These are phyloP conservation scores for Saccharomyces kudriavzevii DNA, from an alignment of 805 yeast species.

Conservation along the genomic window DNA sequence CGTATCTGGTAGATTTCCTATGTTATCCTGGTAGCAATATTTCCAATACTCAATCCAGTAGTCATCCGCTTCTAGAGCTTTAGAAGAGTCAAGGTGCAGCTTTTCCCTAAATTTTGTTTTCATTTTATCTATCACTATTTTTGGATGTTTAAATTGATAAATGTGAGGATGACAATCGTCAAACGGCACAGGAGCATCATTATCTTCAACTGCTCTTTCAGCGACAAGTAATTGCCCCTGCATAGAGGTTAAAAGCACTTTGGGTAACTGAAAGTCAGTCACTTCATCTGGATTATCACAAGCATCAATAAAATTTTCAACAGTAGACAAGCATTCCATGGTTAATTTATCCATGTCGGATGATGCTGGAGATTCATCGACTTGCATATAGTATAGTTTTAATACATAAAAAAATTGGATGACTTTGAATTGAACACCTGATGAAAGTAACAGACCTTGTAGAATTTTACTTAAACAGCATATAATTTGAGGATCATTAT, in stretches of 20 bases:
- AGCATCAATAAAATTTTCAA: constrained; percentile 6
- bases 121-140: constrained; percentile 8
- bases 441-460: constrained; percentile 37
- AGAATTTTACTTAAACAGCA: constrained; percentile 33
- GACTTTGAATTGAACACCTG: constrained; percentile 36
- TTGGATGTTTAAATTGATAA: constrained; percentile 10
- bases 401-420: constrained; percentile 36
- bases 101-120: constrained; percentile 11
- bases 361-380: not conserved
- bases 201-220: not conserved
- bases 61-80: not conserved
- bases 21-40: not conserved
- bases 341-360: not conserved
- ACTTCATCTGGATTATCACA: constrained; percentile 4
- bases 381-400: not conserved
- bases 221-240: constrained; percentile 4
- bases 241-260: constrained; percentile 4
- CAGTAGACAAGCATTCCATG: constrained; percentile 7
- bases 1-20: not conserved
- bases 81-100: not conserved
- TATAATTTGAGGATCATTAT: constrained; percentile 34
- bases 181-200: not conserved
- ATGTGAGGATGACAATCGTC: constrained; percentile 8
- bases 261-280: constrained; percentile 1
- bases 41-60: constrained; percentile 1